phyloP scores from a whole-genome alignment of 2,329 filamentous ascomycete species.

The Epichloe typhina region DNA sequence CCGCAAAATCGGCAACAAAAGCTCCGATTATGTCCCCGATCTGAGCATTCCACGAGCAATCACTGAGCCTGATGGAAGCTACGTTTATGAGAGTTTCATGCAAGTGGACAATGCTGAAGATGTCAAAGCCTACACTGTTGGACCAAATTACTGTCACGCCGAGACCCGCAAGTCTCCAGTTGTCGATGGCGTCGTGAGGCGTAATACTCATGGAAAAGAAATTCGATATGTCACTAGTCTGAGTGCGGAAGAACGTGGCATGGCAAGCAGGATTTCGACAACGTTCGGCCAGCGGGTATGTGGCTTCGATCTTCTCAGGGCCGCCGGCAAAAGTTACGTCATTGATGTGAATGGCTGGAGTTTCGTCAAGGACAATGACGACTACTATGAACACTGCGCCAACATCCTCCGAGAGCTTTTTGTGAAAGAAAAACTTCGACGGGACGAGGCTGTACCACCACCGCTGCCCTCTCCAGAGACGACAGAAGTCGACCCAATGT shows the following conservation, averaged over 20 bases:
- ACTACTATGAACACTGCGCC: conserved; percentile 89
- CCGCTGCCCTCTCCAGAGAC: conserved; percentile 35
- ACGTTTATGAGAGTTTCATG: conserved; percentile 95
- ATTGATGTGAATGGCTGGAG: conserved; percentile 99
- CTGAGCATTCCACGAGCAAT: conserved; percentile 68
- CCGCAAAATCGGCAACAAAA: conserved; percentile 97
- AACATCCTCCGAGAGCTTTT: conserved; percentile 82
- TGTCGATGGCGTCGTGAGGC: conserved; percentile 86
- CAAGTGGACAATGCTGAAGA: conserved; percentile 94
- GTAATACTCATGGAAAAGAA: conserved; percentile 96
- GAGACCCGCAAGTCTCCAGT: conserved; percentile 96
- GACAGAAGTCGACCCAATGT: conserved; percentile 31
- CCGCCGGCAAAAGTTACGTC: conserved; percentile 82
- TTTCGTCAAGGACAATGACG: conserved; percentile 98
- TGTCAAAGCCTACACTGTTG: conserved; percentile 96
- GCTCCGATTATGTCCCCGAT: conserved; percentile 78
- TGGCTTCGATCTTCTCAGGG: conserved; percentile 85
- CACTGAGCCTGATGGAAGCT: conserved; percentile 68
- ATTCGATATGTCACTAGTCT: conserved; percentile 87
- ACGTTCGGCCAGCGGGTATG: conserved; percentile 93
- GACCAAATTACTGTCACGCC: conserved; percentile 83
- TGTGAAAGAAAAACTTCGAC: conserved; percentile 59
- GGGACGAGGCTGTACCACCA: conserved; percentile 45
- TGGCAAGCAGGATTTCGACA: conserved; percentile 79
- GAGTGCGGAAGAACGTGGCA: conserved; percentile 64